Evolutionary conservation across 2,329 filamentous ascomycete species (phyloP).

Genomic region (Aspergillus versicolor): DNA sequence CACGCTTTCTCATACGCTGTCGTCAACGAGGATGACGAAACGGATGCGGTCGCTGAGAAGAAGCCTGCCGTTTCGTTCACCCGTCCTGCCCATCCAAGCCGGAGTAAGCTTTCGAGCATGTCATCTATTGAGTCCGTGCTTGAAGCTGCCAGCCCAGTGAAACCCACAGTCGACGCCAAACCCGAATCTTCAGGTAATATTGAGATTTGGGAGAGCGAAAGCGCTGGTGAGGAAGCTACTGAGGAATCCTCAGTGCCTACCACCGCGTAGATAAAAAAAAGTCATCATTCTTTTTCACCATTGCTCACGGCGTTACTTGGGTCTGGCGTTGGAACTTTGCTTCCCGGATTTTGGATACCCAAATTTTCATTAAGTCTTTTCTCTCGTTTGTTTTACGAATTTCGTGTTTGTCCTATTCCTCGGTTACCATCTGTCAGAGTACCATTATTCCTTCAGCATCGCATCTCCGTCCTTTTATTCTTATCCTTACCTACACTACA

Average conservation of each 20-base stretch:
- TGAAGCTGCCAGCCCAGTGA: constrained; percentile 19
- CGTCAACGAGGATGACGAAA: constrained; percentile 59
- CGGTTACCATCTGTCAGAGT: neutral
- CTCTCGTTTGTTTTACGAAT: neutral
- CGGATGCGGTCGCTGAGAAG: constrained; percentile 17
- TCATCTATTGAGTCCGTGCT: constrained; percentile 28
- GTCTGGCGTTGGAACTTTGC: neutral
- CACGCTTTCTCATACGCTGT: constrained; percentile 63
- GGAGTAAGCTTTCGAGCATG: constrained; percentile 23
- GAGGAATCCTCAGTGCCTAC: neutral
- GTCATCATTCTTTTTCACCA: neutral
- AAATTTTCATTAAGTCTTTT: neutral
- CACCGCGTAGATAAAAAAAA: constrained; percentile 3
- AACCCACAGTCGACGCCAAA: constrained; percentile 41
- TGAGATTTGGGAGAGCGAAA: constrained; percentile 70
- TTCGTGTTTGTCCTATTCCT: neutral
- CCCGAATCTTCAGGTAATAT: constrained; percentile 50
- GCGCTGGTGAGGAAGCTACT: constrained; percentile 55
- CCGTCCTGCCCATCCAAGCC: constrained; percentile 13
- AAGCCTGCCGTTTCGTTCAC: constrained; percentile 13
- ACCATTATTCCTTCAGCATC: neutral
- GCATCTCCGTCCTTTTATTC: neutral
- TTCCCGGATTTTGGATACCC: constrained; percentile 11
- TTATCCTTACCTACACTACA: neutral
- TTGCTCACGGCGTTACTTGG: neutral